Percentiles rank a stretch among this genome's conserved stretches.
Evolutionary conservation across 129 eudicot species (phyloP).

Genomic region (Rutidosis leptorrhynchoides): DNA sequence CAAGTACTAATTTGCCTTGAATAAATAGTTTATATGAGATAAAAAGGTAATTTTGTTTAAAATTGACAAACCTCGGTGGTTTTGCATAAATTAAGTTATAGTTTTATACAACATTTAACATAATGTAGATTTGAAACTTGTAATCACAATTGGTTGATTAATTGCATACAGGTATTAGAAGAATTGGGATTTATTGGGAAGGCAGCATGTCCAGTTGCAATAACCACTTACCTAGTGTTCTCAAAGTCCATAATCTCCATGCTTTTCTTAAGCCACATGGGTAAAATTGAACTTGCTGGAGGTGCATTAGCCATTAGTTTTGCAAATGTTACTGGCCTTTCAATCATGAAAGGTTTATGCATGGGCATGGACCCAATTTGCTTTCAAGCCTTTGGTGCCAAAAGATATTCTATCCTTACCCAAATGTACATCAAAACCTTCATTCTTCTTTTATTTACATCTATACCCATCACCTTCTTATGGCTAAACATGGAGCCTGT

Average conservation of each 20-base stretch:
- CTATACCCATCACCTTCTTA: slow-evolving; percentile 54
- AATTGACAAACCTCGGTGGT: too few species aligned
- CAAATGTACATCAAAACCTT: slow-evolving; percentile 63
- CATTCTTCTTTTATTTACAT: slow-evolving; percentile 53
- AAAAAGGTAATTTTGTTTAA: too few species aligned
- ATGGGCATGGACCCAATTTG: slow-evolving; percentile 98
- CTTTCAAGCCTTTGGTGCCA: slow-evolving; percentile 91
- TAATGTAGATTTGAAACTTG: not conserved
- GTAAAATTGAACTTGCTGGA: slow-evolving; percentile 68
- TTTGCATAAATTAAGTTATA: too few species aligned
- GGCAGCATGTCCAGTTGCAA: slow-evolving; percentile 63
- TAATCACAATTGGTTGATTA: not conserved
- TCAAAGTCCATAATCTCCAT: slow-evolving; percentile 74
- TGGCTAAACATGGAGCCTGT: slow-evolving; percentile 85
- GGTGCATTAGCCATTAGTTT: slow-evolving; percentile 85
- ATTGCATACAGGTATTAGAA: slow-evolving; percentile 52
- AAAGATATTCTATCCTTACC: slow-evolving; percentile 53
- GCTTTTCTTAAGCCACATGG: slow-evolving; percentile 79
- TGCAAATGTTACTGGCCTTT: slow-evolving; percentile 77
- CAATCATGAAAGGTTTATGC: slow-evolving; percentile 83
- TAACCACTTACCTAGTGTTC: slow-evolving; percentile 55
- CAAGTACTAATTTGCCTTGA: not conserved
- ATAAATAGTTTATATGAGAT: too few species aligned
- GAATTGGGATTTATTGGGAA: slow-evolving; percentile 52
- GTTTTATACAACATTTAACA: not conserved